Percentiles rank a stretch among this genome's conserved stretches.
Evolutionary conservation across 345 rosid genomes (phyloP).

Genomic region (Cardamine resedifolia): DNA sequence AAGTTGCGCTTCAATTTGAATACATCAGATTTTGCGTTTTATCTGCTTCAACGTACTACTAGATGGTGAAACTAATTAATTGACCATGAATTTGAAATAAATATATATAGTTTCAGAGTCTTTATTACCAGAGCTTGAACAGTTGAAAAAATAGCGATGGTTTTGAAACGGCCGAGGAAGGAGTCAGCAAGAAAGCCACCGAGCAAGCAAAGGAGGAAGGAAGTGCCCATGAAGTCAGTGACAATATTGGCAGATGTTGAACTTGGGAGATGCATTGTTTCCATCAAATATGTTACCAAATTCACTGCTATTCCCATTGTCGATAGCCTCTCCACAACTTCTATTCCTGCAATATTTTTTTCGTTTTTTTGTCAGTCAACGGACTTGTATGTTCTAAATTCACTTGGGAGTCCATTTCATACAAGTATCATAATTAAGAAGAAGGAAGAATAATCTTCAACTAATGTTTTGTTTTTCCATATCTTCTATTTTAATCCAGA

Average conservation of each 20-base stretch:
- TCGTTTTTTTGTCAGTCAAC: too few species aligned
- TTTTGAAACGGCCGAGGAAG: constrained; percentile 64
- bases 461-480: neutral
- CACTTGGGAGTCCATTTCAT: neutral
- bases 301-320: constrained; percentile 77
- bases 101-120: neutral
- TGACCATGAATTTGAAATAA: neutral
- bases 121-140: constrained; percentile 64
- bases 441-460: neutral
- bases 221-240: constrained; percentile 69
- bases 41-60: neutral
- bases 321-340: constrained; percentile 66
- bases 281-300: constrained; percentile 67
- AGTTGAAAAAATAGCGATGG: constrained; percentile 67
- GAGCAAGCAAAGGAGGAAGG: constrained; percentile 64
- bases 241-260: constrained; percentile 66
- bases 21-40: too few species aligned
- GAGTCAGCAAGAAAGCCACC: constrained; percentile 77
- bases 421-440: neutral
- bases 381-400: neutral
- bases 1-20: too few species aligned
- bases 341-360: too few species aligned
- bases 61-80: neutral
- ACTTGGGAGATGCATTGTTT: constrained; percentile 64
- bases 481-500: neutral